These are phyloP conservation scores for Gynandropsis gynandra DNA, from an alignment of 345 rosid species.

Conservation along the genomic window DNA sequence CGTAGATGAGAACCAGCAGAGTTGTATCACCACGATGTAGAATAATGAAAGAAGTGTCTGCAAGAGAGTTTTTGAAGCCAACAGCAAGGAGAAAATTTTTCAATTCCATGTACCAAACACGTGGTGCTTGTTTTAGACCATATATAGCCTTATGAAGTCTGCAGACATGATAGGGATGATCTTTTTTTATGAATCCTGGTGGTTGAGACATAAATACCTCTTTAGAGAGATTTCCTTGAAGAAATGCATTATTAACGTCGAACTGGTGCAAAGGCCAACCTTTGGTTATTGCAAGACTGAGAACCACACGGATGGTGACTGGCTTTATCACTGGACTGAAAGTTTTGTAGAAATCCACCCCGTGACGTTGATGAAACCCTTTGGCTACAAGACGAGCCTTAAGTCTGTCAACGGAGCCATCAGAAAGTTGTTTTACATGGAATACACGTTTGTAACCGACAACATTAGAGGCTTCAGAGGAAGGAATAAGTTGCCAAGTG, in stretches of 20 bases:
- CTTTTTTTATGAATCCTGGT: not conserved
- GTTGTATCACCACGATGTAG: not conserved
- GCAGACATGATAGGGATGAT: not conserved
- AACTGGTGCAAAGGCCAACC: not conserved
- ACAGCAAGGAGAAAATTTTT: not conserved
- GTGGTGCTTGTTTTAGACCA: not conserved
- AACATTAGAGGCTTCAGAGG: too few relatives aligned
- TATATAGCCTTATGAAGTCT: not conserved
- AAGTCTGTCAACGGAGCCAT: too few relatives aligned
- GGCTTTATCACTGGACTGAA: not conserved
- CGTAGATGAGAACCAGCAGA: too few relatives aligned
- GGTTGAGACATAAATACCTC: not conserved
- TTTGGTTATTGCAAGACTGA: not conserved
- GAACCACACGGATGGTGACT: not conserved
- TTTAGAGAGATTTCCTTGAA: not conserved
- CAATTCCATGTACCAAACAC: not conserved
- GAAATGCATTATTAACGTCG: not conserved
- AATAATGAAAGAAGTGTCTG: not conserved
- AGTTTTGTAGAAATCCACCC: not conserved
- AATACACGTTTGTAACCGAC: too few relatives aligned
- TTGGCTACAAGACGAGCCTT: too few relatives aligned
- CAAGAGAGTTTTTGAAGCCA: not conserved
- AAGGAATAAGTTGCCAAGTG: too few relatives aligned
- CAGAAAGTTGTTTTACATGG: too few relatives aligned
- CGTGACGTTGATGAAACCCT: too few relatives aligned